phyloP scores from a whole-genome alignment of 345 rosid genomes.

The Salix exigua region DNA sequence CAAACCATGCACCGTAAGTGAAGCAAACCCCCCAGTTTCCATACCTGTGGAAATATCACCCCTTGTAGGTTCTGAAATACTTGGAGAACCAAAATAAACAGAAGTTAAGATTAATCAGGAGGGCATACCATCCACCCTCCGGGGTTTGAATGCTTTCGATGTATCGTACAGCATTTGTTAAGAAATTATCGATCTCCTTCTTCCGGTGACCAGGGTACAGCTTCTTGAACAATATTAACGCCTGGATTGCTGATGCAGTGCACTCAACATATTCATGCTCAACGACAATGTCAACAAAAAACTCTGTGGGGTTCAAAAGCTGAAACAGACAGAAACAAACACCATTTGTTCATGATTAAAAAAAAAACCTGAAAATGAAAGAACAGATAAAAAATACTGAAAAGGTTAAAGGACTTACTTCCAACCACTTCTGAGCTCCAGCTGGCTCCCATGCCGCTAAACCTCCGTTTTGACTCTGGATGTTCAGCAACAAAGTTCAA shows the following conservation, averaged over 20 bases:
- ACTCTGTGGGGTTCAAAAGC: constrained; percentile 54
- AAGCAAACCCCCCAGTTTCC: constrained; percentile 64
- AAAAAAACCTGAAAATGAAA: neutral
- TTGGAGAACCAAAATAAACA: neutral
- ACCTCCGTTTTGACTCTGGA: constrained; percentile 38
- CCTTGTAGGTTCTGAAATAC: neutral
- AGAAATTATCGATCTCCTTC: constrained; percentile 44
- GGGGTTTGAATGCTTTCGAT: constrained; percentile 38
- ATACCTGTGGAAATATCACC: constrained; percentile 22
- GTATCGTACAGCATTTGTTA: constrained; percentile 33
- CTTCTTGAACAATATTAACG: constrained; percentile 29
- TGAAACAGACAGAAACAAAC: neutral
- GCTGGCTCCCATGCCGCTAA: constrained; percentile 42
- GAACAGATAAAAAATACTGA: neutral
- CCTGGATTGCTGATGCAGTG: constrained; percentile 30
- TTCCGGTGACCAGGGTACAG: constrained; percentile 42
- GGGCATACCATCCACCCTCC: constrained; percentile 52
- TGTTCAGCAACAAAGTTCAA: neutral
- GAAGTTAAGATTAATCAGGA: too few species aligned
- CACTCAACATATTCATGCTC: constrained; percentile 47
- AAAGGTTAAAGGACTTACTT: constrained; percentile 9
- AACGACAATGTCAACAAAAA: constrained; percentile 27
- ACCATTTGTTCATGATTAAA: neutral
- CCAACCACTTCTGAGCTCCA: constrained; percentile 24
- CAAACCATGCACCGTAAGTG: constrained; percentile 46